Conservation (phyloP, 441 rosid species). For the Erodium trifolium region DNA sequence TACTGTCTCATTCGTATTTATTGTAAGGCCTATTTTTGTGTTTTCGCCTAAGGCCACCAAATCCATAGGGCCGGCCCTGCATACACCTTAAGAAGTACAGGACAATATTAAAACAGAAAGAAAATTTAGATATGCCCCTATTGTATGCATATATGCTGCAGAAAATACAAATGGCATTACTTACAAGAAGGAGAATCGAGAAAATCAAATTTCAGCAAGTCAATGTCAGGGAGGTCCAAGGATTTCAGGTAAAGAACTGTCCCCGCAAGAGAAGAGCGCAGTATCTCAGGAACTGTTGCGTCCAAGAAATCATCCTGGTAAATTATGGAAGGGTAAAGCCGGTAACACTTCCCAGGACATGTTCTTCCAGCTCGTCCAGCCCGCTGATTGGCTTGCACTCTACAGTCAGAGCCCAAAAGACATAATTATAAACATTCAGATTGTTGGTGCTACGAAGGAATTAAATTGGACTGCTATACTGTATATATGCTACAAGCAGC, state of each 20-base stretch:
- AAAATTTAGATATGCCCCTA: too few relatives aligned
- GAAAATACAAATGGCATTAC: slow-evolving; percentile 15
- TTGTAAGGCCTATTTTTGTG: too few relatives aligned
- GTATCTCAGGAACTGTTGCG: slow-evolving; percentile 93
- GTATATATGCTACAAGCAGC: slow-evolving; percentile 14
- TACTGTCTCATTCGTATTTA: too few relatives aligned
- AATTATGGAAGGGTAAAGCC: slow-evolving; percentile 63
- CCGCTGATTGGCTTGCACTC: slow-evolving; percentile 98
- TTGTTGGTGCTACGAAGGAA: not conserved
- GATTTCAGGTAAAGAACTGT: slow-evolving; percentile 90
- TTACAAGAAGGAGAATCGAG: slow-evolving; percentile 90
- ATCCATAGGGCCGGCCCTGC: too few relatives aligned
- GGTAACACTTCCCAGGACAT: slow-evolving; percentile 91
- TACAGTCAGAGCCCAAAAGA: slow-evolving; percentile 24
- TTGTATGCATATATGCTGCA: not conserved
- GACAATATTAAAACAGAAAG: too few relatives aligned
- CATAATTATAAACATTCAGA: not conserved
- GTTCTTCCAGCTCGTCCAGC: slow-evolving; percentile 99
- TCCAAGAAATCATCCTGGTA: slow-evolving; percentile 79
- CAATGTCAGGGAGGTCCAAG: slow-evolving; percentile 84
- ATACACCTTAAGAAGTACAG: too few relatives aligned
- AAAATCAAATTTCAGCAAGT: slow-evolving; percentile 90
- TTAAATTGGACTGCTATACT: slow-evolving; percentile 1
- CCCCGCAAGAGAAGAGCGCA: slow-evolving; percentile 92
- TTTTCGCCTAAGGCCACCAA: too few relatives aligned